Evolutionary conservation across 2,329 filamentous ascomycete species (phyloP).

Genomic region (Alternaria consortialis): DNA sequence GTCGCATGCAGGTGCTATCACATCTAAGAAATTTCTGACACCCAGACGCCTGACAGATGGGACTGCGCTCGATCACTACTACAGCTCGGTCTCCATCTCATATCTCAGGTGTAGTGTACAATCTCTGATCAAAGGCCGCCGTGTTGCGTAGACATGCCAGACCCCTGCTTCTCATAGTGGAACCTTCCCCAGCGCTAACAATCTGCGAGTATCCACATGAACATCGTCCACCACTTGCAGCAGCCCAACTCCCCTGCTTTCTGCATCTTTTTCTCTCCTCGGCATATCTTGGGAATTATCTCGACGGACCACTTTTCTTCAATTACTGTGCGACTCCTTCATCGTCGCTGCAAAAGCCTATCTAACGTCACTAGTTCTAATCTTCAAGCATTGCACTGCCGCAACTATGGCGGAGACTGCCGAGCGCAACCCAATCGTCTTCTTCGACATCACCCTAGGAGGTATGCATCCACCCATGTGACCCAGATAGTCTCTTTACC

Average conservation of each 20-base stretch:
- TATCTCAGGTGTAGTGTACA: neutral
- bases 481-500: conserved; percentile 7
- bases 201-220: conserved; percentile 4
- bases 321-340: conserved; percentile 1
- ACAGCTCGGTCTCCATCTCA: neutral
- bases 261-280: conserved; percentile 10
- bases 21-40: neutral
- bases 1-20: conserved; percentile 13
- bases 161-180: conserved; percentile 16
- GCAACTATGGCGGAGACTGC: conserved; percentile 47
- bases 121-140: neutral
- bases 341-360: conserved; percentile 16
- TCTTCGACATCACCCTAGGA: conserved; percentile 82
- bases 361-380: conserved; percentile 10
- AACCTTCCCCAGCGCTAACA: conserved; percentile 29
- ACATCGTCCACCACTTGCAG: conserved; percentile 17
- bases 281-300: neutral
- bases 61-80: neutral
- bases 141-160: neutral
- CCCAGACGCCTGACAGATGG: conserved; percentile 6
- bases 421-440: conserved; percentile 64
- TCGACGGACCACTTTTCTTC: neutral
- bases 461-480: conserved; percentile 60
- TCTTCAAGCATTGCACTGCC: conserved; percentile 36
- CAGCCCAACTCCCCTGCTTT: conserved; percentile 17